Evolutionary conservation across 192 early-diverging fungal species (phyloP), one percentile per base, ranked within the genome.

Genomic region (Phycomyces nitens): DNA sequence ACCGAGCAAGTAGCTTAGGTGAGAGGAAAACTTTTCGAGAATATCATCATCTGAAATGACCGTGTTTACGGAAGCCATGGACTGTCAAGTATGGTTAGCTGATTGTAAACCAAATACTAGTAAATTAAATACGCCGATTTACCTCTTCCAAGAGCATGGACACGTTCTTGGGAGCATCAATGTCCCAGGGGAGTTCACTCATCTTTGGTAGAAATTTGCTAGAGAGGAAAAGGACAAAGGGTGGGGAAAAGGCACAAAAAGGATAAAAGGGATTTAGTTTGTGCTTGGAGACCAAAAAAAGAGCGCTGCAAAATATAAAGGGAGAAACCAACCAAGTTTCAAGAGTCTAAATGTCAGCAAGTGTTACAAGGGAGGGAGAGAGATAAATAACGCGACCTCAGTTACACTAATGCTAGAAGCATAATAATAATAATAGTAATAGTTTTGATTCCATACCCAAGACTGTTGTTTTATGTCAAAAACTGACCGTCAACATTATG

Each of bases 121-220:
- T 5, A n/a, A 42, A 57, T n/a, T n/a, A 18, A 24, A 18, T 26
- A 11, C 11, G 8, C 16, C 40, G 3, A 68, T 34, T 39, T 63
- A 69, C 68, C 42, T 69, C 23, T 42, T 58, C 56, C 34, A 69
- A 63, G 26, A 69, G 49, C 27, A 62, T 52, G 22, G 60, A 56
- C 2, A 69, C 10, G 26, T 52, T 69, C 26, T 62, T 18, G 2
- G 38, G 53, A 8, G 53, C 57, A 3, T 69, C 68, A 20, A 57
- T n/a, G 24, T 57, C 56, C 68, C 68, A 69, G 23, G 68, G 68
- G 26, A 69, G 52, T 44, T 61, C 51, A 47, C 51, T 21, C 58
- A 59, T 68, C 10, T 29, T 61, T 10, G 21, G 1, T 11, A 23
- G 26, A n/a, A 50, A 1, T 20, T 34, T 16, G 58, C 24, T 57